These are phyloP conservation scores for Vanrija humicola DNA, from an alignment of 1,284 basidiomycete species.

Conservation along the genomic window DNA sequence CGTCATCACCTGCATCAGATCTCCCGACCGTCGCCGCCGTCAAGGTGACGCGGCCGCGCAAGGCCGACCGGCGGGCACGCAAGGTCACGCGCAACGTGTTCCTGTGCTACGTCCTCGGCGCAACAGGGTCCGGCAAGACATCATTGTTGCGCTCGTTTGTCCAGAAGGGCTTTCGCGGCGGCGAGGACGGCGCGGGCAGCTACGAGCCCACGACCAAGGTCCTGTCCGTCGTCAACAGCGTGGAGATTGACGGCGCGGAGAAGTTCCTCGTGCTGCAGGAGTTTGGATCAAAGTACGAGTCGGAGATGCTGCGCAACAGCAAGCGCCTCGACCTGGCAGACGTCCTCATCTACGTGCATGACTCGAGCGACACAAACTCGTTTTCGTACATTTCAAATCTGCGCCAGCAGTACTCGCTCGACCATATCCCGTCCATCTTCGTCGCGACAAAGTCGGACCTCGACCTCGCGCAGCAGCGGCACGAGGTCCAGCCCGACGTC, in stretches of 20 bases:
- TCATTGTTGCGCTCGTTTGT: constrained; percentile 79
- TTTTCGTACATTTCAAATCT: constrained; percentile 98
- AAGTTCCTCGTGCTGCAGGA: constrained; percentile 97
- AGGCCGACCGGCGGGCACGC: constrained; percentile 79
- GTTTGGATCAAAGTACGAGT: constrained; percentile 91
- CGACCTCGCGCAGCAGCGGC: constrained; percentile 91
- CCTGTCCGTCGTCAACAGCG: constrained; percentile 87
- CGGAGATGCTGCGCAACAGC: constrained; percentile 79
- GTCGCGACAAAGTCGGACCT: constrained; percentile 99
- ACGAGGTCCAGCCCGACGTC: constrained; percentile 97
- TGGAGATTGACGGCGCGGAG: constrained; percentile 90
- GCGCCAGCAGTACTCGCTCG: constrained; percentile 92
- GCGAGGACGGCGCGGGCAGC: constrained; percentile 33
- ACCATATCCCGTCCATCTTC: constrained; percentile 90
- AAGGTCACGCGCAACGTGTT: constrained; percentile 86
- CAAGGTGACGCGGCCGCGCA: constrained; percentile 73
- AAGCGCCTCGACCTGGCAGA: constrained; percentile 91
- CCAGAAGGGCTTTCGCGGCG: constrained; percentile 61
- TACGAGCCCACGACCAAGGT: constrained; percentile 88
- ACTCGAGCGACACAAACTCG: constrained; percentile 97
- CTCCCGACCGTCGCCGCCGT: constrained; percentile 65
- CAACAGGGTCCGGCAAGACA: constrained; percentile 94
- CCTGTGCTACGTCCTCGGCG: constrained; percentile 87
- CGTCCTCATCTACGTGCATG: constrained; percentile 92
- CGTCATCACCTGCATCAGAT: constrained; percentile 48